Percentiles rank a stretch among this genome's conserved stretches.
phyloP scores from a whole-genome alignment of 805 yeast species.

The Ogataea zsoltii region DNA sequence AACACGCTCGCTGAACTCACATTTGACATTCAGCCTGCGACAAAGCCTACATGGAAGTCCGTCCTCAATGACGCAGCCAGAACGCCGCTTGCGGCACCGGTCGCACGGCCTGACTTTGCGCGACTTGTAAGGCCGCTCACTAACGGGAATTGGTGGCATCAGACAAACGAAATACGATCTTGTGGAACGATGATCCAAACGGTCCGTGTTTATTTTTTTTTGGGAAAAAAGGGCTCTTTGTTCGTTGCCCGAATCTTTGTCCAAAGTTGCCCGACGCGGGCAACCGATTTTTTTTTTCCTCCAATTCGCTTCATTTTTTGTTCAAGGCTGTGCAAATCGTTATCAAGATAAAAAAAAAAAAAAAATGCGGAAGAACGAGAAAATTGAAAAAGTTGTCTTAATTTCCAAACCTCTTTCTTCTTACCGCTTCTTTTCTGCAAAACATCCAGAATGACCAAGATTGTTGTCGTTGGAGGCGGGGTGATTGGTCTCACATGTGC shows the following conservation, averaged over 20 bases:
- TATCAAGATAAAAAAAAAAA: no score
- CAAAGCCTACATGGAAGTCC: slow-evolving; percentile 15
- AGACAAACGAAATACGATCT: background rate
- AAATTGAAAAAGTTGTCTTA: no score
- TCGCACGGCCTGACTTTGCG: slow-evolving; percentile 20
- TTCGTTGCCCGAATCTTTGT: no score
- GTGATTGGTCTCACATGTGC: slow-evolving; percentile 61
- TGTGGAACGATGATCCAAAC: no score
- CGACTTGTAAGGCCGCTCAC: slow-evolving; percentile 17
- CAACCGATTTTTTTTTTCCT: no score
- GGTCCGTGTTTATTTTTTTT: background rate
- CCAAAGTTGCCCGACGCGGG: no score
- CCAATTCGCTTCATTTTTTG: no score
- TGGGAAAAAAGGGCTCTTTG: background rate
- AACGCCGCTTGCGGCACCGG: slow-evolving; percentile 16
- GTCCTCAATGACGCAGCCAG: slow-evolving; percentile 16
- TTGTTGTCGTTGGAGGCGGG: slow-evolving; percentile 58
- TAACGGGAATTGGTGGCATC: slow-evolving; percentile 1
- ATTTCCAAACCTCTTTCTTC: no score
- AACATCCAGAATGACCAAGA: slow-evolving; percentile 8
- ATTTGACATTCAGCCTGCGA: slow-evolving; percentile 6
- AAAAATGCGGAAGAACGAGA: no score
- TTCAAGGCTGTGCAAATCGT: no score
- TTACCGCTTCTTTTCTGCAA: no score
- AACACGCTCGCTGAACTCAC: slow-evolving; percentile 20